These are phyloP conservation scores for Aspergillus calidoustus DNA, from an alignment of 2,329 filamentous ascomycete genomes.

Conservation along the genomic window DNA sequence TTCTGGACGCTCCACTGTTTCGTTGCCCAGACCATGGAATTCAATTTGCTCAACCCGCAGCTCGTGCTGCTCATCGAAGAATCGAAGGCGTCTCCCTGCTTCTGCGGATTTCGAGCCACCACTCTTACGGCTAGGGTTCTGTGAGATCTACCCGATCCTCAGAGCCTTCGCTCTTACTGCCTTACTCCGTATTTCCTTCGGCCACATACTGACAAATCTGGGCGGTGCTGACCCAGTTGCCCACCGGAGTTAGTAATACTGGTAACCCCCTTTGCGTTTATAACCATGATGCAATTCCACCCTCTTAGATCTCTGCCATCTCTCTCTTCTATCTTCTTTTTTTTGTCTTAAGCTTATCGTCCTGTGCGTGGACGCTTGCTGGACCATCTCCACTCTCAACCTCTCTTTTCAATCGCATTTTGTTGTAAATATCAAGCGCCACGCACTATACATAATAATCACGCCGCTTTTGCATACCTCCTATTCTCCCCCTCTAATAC, in stretches of 20 bases:
- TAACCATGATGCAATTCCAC: constrained; percentile 8
- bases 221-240: not conserved
- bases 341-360: constrained; percentile 6
- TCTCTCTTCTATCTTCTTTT: not conserved
- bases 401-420: not conserved
- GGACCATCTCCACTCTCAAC: constrained; percentile 8
- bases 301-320: not conserved
- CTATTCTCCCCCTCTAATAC: not conserved
- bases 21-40: not conserved
- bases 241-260: constrained; percentile 8
- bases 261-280: not conserved
- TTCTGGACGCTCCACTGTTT: not conserved
- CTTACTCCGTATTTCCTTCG: constrained; percentile 1
- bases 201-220: constrained; percentile 12
- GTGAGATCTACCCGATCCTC: not conserved
- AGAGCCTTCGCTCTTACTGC: not conserved
- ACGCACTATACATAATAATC: constrained; percentile 10
- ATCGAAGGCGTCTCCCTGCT: not conserved
- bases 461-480: not conserved
- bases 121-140: not conserved
- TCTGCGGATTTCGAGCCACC: not conserved
- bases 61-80: not conserved
- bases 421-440: constrained; percentile 11
- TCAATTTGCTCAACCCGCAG: not conserved
- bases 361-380: constrained; percentile 7